Evolutionary conservation across 441 rosid species (phyloP), one percentile per base, ranked within the genome.

Genomic region (Daphne laureola): DNA sequence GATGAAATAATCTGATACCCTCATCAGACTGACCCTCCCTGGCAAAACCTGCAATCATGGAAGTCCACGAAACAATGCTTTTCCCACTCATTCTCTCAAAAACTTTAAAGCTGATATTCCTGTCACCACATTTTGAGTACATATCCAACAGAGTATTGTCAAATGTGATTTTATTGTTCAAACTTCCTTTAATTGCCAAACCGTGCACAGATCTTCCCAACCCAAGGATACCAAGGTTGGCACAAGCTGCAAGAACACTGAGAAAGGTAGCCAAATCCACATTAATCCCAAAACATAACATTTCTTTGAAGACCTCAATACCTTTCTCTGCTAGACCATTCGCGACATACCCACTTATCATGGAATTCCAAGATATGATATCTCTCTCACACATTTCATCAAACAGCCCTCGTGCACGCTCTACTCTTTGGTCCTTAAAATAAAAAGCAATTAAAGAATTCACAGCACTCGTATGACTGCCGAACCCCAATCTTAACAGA

Each of bases 41-140:
- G 57, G 81, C 77, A 61, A 82, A 84, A 64, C 84, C 90, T 54
- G 83, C 78, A 50, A 87, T 82, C 87, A 84, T 67, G 0, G 84
- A 75, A 69, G 89, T 87, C 68, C 83, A 87, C 0, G 91, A 75
- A 55, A 82, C 91, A 43, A 78, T 77, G 74, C 55, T 78, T 69
- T 58, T 72, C 46, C 75, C 76, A 31, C 46, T 65, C 78, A 75
- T 78, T 63, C 61, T 61, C 17, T 26, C 66, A 57, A 87, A 87
- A 61, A 83, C 87, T 46, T 16, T 59, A 17, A 55, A 49, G 9
- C 85, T 82, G 58, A 68, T 61, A 18, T 71, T 71, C 5, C 77
- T 49, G 64, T 70, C 79, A 26, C 79, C 76, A 43, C 80, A 87
- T 54, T 83, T 83, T 2, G 84, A 75, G 61, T 83, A 81, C 87